These are phyloP conservation scores for Kwoniella europaea DNA, from an alignment of 768 basidiomycete species.

Conservation along the genomic window DNA sequence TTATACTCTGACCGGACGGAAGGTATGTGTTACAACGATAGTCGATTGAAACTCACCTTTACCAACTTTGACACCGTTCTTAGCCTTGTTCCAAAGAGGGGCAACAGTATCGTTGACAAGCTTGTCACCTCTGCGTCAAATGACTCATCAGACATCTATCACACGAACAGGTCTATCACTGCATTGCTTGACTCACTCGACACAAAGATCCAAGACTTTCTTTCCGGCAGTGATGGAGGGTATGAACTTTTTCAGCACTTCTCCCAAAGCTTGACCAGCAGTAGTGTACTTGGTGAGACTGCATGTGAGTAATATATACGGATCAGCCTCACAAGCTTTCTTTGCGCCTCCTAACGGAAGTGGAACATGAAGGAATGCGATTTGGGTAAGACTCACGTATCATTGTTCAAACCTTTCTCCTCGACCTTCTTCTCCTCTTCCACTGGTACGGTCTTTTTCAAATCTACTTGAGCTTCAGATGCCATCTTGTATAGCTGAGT, in stretches of 20 bases:
- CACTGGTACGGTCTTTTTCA: constrained; percentile 51
- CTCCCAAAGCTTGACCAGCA: constrained; percentile 88
- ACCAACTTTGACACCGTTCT: constrained; percentile 82
- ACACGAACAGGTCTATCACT: neutral
- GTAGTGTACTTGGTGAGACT: constrained; percentile 66
- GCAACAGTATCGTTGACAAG: constrained; percentile 84
- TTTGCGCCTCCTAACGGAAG: neutral
- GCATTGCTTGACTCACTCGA: constrained; percentile 62
- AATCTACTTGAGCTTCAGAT: constrained; percentile 44
- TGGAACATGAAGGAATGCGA: neutral
- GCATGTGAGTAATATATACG: neutral
- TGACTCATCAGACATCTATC: neutral
- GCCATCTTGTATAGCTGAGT: constrained; percentile 31
- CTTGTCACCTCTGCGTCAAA: constrained; percentile 70
- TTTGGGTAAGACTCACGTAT: constrained; percentile 47
- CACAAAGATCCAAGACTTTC: constrained; percentile 82
- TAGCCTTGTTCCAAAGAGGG: constrained; percentile 84
- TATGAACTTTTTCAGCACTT: constrained; percentile 83
- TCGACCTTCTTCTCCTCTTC: constrained; percentile 43
- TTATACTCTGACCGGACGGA: no score
- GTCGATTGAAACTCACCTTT: constrained; percentile 69
- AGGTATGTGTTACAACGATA: no score
- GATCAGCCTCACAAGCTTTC: neutral
- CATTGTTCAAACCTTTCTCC: constrained; percentile 57
- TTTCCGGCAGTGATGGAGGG: constrained; percentile 77